Evolutionary conservation across 768 basidiomycete species (phyloP), one percentile per base, ranked within the genome.

Genomic region (Lentinus brumalis): DNA sequence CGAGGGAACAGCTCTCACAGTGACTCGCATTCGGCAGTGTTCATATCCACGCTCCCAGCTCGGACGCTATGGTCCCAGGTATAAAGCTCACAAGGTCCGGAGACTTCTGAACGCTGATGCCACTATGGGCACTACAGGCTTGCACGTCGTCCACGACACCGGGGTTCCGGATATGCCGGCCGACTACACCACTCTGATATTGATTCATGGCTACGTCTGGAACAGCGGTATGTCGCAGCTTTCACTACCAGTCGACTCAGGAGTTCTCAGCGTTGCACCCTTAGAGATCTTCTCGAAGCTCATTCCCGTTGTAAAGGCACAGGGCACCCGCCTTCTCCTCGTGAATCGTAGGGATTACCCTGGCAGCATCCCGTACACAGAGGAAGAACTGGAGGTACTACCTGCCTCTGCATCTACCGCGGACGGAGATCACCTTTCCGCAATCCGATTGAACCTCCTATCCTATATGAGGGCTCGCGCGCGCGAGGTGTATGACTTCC

Each of bases 331-430:
- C 11, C 40, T 69, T n/a, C 51, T 69, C 32, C 35, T 55, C 12
- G 32, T 67, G 21, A 67, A 63, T 45, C 63, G 64, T 12, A 58
- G 66, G 9, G 68, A 63, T 51, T 69, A 67, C 35, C 64, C 60
- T 4, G 59, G 62, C 7, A 63, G 66, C 10, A 51, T 64, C 10
- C 62, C 59, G 15, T 59, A 51, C 47, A 44, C 55, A 2, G 39
- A 39, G 16, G 50, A 50, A 16, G 68, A 69, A 38, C 31, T 54
- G 12, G 50, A 29, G 18, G 8, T 44, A 30, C 30, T 62, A 12
- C 1, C 21, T 26, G 21, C 21, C 21, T 26, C 21, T 26, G 21
- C 21, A 26, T 26, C 21, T 26, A 26, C 21, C 21, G 21, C 21
- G 21, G 21, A 26, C 21, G 21, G 21, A 26, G 21, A 26, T 2